Evolutionary conservation across 768 basidiomycete genomes (phyloP), one percentile per base, ranked within the genome.

Genomic region (Gymnopilus junonius): DNA sequence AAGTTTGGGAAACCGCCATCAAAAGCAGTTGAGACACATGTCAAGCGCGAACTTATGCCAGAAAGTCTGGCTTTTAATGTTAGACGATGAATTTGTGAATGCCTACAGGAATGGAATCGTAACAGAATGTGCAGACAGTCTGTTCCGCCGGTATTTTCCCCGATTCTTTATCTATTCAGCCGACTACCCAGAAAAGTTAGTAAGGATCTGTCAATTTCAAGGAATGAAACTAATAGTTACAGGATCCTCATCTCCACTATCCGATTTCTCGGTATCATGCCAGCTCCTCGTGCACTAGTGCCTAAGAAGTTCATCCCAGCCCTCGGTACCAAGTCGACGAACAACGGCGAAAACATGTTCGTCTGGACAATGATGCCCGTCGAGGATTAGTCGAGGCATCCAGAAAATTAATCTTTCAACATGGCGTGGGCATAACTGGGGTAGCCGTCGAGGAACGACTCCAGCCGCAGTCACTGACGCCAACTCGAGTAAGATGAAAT

Each of bases 151-250:
- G 1, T 55, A 77, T 20, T 79, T 67, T 61, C 75, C 74, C 12
- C 63, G 75, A 2, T 61, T 79, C 37, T 75, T 78, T 17, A 72
- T 68, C 3, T 76, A 77, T 55, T 71, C 73, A 1, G 77, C 77
- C 0, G 78, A 80, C 55, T 79, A 78, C 66, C 75, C 75, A 11
- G 74, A 79, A 55, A 76, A 75, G 76, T 72, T 6, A 48, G 46
- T 27, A 15, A 5, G 25, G 53, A 67, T 58, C 17, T 27, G 10
- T 27, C 59, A 20, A 40, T 12, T n/a, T 29, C 29, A 17, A 20
- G 62, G 0, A 25, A 34, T 7, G 20, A 56, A 11, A 27, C 8
- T 42, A n/a, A 42, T n/a, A n/a, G 11, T 29, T 23, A 23, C 27
- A 67, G 66, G 53, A 29, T 64, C 14, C 50, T 64, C 20, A 14